Evolutionary conservation across 306 rosid species (phyloP), one percentile per base, ranked within the genome.

Genomic region (Alnus rubra): DNA sequence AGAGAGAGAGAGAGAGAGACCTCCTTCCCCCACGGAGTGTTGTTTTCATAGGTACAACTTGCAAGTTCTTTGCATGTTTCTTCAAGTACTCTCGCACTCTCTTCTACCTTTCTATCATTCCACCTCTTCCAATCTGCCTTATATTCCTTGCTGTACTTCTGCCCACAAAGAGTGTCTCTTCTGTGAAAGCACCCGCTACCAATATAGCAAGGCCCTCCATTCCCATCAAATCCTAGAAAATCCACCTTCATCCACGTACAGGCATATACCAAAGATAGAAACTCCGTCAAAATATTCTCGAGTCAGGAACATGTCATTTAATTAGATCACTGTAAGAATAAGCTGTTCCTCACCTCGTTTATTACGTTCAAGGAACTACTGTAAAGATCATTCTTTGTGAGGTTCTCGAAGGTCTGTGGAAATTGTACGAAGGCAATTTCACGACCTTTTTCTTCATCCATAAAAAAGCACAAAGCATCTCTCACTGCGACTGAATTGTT

Each of bases 21-120:
- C 70, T 64, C 70, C 18, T 64, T 64, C 35, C 70, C 70, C 70
- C 70, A 64, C 33, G 35, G 12, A 37, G 70, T 35, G 70, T 64
- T 64, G n/a, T 35, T 44, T 64, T 64, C 70, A 64, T 64, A 64
- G 23, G 47, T 64, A 15, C 70, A 64, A 35, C 16, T 35, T 64
- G 70, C 70, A 64, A 64, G 70, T 10, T 33, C 48, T 15, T 64
- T 64, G 47, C 23, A 64, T 33, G 48, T 64, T 16, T 64, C 70
- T 64, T 64, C 70, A 2, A 33, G 23, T 4, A 64, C 70, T 15
- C 12, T 35, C 4, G 47, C 9, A 23, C 48, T 64, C 44, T 33
- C 70, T 1, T 35, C 70, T 13, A 64, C 45, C 4, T 37, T 33
- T 2, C 4, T 64, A 37, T 15, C 42, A 16, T 15, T 15, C 48